phyloP scores from a whole-genome alignment of 257 asterid genomes.

The Solanum lycopersicoides region DNA sequence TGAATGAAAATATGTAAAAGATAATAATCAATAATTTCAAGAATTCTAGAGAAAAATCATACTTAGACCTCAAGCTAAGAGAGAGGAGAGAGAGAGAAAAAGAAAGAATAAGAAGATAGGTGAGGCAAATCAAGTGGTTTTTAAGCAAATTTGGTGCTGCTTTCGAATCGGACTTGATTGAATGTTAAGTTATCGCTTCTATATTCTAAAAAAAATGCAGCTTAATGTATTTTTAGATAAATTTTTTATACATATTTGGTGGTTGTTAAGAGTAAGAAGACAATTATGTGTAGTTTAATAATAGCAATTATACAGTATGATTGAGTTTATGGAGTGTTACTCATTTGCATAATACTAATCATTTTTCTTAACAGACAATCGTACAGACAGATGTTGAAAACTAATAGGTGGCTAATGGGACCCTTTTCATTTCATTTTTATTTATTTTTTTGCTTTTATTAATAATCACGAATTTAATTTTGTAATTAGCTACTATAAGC shows the following conservation, averaged over 20 bases:
- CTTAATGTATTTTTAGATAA: not conserved
- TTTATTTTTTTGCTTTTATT: not conserved
- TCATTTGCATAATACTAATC: not conserved
- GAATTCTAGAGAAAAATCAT: constrained; percentile 20
- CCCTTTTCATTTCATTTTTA: not conserved
- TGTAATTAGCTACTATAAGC: not conserved
- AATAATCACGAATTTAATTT: not conserved
- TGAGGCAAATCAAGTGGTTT: constrained; percentile 45
- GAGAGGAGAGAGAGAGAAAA: constrained; percentile 7
- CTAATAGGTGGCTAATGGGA: not conserved
- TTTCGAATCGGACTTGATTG: constrained; percentile 26
- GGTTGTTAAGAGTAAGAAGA: not conserved
- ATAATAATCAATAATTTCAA: constrained; percentile 9
- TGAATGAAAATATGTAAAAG: not conserved
- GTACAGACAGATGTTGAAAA: not conserved
- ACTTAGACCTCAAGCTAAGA: constrained; percentile 45
- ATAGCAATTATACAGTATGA: not conserved
- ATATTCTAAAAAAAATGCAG: not conserved
- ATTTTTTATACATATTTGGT: not conserved
- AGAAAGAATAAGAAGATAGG: not conserved
- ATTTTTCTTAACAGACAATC: not conserved
- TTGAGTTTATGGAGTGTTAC: not conserved
- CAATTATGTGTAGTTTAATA: not conserved
- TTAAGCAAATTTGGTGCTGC: constrained; percentile 45
- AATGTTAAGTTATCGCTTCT: constrained; percentile 23